A percentile compares a stretch with the other conserved stretches of the same genome.
Conservation (phyloP, 2,329 filamentous ascomycete genomes). For the Apiospora arundinis region DNA sequence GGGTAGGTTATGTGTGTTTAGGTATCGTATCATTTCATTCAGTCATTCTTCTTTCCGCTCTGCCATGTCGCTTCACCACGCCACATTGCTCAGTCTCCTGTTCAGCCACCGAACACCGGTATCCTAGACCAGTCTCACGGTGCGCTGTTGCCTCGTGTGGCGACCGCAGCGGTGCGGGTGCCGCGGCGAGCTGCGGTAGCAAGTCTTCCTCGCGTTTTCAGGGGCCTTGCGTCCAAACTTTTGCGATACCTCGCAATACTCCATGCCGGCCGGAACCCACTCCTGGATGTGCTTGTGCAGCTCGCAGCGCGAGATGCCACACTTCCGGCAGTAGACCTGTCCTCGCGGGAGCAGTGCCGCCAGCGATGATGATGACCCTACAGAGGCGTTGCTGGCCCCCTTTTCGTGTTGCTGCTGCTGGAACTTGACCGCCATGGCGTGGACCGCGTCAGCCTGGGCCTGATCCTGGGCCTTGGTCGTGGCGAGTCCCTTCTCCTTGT, state of each 20-base stretch:
- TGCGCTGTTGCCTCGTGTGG: slow-evolving; percentile 47
- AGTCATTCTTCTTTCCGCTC: background rate
- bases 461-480: slow-evolving; percentile 26
- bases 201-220: slow-evolving; percentile 55
- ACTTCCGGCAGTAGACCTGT: slow-evolving; percentile 68
- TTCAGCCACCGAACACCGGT: background rate
- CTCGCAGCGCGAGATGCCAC: slow-evolving; percentile 66
- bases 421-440: slow-evolving; percentile 26
- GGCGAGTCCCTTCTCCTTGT: slow-evolving; percentile 25
- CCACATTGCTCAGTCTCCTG: background rate
- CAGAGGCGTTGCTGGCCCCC: slow-evolving; percentile 20
- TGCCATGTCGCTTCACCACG: background rate
- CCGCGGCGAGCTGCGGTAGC: slow-evolving; percentile 66
- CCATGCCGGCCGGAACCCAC: slow-evolving; percentile 62
- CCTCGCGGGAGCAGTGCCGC: slow-evolving; percentile 59
- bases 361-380: slow-evolving; percentile 41
- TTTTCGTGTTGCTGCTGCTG: slow-evolving; percentile 7
- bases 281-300: slow-evolving; percentile 66
- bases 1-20: background rate
- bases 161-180: slow-evolving; percentile 64
- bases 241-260: slow-evolving; percentile 67
- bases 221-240: slow-evolving; percentile 59
- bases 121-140: slow-evolving; percentile 37
- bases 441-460: slow-evolving; percentile 13
- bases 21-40: background rate